These are phyloP conservation scores for Podaxis mareebaensis DNA, from an alignment of 768 basidiomycete genomes.

Conservation along the genomic window DNA sequence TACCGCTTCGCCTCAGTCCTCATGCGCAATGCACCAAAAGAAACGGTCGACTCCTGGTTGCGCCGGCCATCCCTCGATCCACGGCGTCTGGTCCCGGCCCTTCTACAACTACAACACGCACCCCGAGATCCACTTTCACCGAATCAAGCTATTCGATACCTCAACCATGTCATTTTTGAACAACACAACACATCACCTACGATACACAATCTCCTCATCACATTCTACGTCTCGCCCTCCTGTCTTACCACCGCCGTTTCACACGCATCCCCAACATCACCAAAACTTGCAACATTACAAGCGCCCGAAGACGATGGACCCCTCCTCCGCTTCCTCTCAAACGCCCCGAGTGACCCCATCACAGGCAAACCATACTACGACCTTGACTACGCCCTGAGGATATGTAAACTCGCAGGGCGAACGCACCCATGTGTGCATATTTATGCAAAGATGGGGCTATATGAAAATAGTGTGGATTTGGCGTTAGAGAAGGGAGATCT, in stretches of 20 bases:
- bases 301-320: constrained; percentile 67
- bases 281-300: constrained; percentile 35
- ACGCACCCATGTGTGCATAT: constrained; percentile 94
- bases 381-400: constrained; percentile 91
- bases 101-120: constrained; percentile 77
- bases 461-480: constrained; percentile 94
- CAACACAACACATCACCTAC: constrained; percentile 79
- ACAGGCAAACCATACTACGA: constrained; percentile 93
- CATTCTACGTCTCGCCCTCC: constrained; percentile 67
- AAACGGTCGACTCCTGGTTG: constrained; percentile 91
- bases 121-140: constrained; percentile 71
- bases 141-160: constrained; percentile 89
- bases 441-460: constrained; percentile 96
- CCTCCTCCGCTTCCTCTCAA: constrained; percentile 78
- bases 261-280: constrained; percentile 72
- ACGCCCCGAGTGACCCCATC: constrained; percentile 78
- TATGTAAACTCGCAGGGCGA: constrained; percentile 82
- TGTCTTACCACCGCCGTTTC: constrained; percentile 59
- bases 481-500: constrained; percentile 93
- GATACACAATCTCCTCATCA: constrained; percentile 93
- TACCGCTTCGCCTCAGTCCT: constrained; percentile 91
- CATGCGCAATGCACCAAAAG: constrained; percentile 82
- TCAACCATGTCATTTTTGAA: constrained; percentile 82
- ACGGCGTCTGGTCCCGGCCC: constrained; percentile 82
- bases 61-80: constrained; percentile 81